These are phyloP conservation scores for Mucor plumbeus DNA, from an alignment of 371 early-diverging fungal genomes.

Conservation along the genomic window DNA sequence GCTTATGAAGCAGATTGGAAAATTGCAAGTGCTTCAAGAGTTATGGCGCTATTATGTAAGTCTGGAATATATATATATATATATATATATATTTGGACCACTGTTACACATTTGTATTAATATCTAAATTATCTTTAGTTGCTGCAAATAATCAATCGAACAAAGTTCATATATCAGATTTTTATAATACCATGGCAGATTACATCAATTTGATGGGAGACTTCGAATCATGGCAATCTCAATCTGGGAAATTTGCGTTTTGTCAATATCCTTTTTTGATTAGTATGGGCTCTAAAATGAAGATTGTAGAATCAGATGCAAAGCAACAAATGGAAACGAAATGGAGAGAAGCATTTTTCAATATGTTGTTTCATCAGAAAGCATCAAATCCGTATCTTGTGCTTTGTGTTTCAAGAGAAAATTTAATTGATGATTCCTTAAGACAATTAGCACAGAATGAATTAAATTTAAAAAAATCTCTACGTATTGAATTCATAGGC, in stretches of 20 bases:
- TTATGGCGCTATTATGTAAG: slow-evolving; percentile 87
- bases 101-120: not conserved
- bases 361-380: slow-evolving; percentile 75
- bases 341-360: slow-evolving; percentile 81
- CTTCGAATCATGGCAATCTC: slow-evolving; percentile 85
- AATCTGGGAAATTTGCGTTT: slow-evolving; percentile 80
- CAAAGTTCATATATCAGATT: slow-evolving; percentile 72
- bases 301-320: slow-evolving; percentile 87
- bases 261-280: slow-evolving; percentile 92
- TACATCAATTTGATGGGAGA: slow-evolving; percentile 81
- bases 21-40: slow-evolving; percentile 82
- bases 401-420: slow-evolving; percentile 81
- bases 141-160: slow-evolving; percentile 67
- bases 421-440: slow-evolving; percentile 86
- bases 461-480: slow-evolving; percentile 83
- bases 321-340: slow-evolving; percentile 86
- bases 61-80: too few relatives aligned
- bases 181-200: slow-evolving; percentile 88
- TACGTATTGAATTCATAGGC: slow-evolving; percentile 86
- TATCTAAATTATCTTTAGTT: slow-evolving; percentile 46
- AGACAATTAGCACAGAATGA: slow-evolving; percentile 68
- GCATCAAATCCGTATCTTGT: slow-evolving; percentile 80
- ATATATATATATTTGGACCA: too few relatives aligned
- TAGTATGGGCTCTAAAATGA: slow-evolving; percentile 84
- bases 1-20: slow-evolving; percentile 84